These are phyloP conservation scores for Neurospora intermedia DNA, from an alignment of 495 filamentous ascomycete genomes.

Conservation along the genomic window DNA sequence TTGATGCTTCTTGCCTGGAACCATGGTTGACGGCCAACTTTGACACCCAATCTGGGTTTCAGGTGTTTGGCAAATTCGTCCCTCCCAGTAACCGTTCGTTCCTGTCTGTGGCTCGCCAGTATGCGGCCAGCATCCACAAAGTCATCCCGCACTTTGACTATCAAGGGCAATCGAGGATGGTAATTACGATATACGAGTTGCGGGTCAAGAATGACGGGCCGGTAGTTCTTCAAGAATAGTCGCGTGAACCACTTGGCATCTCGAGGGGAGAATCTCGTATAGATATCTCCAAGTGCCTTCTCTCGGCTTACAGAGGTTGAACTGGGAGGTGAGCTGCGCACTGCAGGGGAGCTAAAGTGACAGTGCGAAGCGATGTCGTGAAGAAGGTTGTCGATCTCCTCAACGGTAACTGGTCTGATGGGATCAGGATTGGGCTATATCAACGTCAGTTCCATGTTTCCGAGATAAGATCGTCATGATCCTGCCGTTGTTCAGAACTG, in stretches of 20 bases:
- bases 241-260: constrained; percentile 88
- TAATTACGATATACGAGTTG: constrained; percentile 36
- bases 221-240: constrained; percentile 66
- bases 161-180: constrained; percentile 47
- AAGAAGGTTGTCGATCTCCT: constrained; percentile 63
- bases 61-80: constrained; percentile 27
- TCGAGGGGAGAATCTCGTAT: constrained; percentile 48
- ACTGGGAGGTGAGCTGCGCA: constrained; percentile 39
- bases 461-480: neutral
- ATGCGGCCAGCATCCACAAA: constrained; percentile 25
- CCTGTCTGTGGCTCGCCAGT: constrained; percentile 10
- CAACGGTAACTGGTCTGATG: constrained; percentile 46
- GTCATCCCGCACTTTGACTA: constrained; percentile 57
- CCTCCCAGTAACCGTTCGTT: constrained; percentile 14
- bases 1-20: constrained; percentile 68
- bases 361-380: constrained; percentile 52
- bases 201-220: constrained; percentile 44
- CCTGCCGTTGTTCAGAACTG: neutral
- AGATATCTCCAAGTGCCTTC: constrained; percentile 41
- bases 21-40: constrained; percentile 63
- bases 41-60: constrained; percentile 55
- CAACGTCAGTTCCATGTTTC: constrained; percentile 1
- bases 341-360: constrained; percentile 55
- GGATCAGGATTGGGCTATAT: constrained; percentile 28
- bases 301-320: constrained; percentile 29